phyloP scores from a whole-genome alignment of 306 rosid genomes.

The Medicago lupulina region DNA sequence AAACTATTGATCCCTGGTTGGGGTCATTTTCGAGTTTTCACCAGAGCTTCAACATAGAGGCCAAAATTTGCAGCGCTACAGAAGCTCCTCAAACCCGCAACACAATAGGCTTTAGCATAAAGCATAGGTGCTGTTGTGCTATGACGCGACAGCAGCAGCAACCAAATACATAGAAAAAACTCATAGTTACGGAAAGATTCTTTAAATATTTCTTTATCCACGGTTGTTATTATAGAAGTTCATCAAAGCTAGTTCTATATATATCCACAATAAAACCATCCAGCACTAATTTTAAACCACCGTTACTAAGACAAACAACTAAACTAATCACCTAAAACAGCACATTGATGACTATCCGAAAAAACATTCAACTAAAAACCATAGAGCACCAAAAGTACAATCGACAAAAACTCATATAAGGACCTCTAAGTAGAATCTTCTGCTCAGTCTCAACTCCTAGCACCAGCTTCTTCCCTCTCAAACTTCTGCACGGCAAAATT shows the following conservation, averaged over 20 bases:
- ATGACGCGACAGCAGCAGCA: neutral
- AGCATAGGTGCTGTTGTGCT: neutral
- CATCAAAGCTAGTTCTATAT: conserved; percentile 10
- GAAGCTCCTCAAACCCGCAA: neutral
- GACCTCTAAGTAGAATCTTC: neutral
- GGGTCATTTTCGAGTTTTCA: neutral
- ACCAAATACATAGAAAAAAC: neutral
- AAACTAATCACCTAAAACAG: conserved; percentile 32
- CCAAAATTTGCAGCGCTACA: neutral
- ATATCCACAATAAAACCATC: conserved; percentile 40
- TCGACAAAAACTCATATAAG: conserved; percentile 6
- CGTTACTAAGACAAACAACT: neutral
- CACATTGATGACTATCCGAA: conserved; percentile 14
- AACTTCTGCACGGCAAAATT: conserved; percentile 69
- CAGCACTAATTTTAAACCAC: conserved; percentile 15
- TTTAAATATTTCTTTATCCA: neutral
- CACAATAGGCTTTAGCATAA: neutral
- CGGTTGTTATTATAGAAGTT: neutral
- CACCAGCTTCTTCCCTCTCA: conserved; percentile 64
- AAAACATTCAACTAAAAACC: conserved; percentile 21
- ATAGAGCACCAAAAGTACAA: neutral
- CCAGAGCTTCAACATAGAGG: neutral
- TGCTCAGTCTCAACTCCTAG: conserved; percentile 59
- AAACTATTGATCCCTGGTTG: neutral
- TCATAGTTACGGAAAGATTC: neutral